Percentiles rank a stretch among this genome's conserved stretches.
These are phyloP conservation scores for Penicillium verrucosum DNA, from an alignment of 2,329 filamentous ascomycete genomes.

Conservation along the genomic window DNA sequence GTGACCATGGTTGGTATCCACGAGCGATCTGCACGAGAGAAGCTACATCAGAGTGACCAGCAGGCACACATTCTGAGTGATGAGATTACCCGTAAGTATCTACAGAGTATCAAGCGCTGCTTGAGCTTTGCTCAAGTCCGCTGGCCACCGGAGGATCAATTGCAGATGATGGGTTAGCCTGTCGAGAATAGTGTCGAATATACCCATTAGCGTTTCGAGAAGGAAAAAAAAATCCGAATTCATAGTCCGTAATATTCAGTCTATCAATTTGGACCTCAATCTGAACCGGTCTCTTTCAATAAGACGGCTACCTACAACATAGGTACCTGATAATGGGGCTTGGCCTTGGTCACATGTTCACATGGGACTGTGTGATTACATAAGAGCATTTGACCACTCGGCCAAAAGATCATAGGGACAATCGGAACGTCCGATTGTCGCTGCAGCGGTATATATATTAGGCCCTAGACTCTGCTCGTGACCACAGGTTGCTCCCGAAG, in stretches of 20 bases:
- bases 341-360: too few relatives aligned
- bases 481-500: too few relatives aligned
- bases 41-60: slow-evolving; percentile 74
- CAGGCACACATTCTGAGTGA: slow-evolving; percentile 97
- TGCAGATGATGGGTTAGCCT: slow-evolving; percentile 84
- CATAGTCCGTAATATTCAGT: not conserved
- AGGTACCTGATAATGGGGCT: too few relatives aligned
- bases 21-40: slow-evolving; percentile 91
- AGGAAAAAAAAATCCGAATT: not conserved
- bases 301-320: slow-evolving; percentile 32
- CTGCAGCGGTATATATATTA: too few relatives aligned
- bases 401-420: too few relatives aligned
- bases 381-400: too few relatives aligned
- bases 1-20: slow-evolving; percentile 99
- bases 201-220: slow-evolving; percentile 15
- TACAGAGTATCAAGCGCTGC: slow-evolving; percentile 97
- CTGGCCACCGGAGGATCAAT: slow-evolving; percentile 89
- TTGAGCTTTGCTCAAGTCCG: slow-evolving; percentile 94
- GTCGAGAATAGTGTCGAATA: slow-evolving; percentile 2
- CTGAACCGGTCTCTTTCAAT: slow-evolving; percentile 40
- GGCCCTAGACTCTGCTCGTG: too few relatives aligned
- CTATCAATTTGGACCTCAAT: not conserved
- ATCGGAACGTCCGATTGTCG: too few relatives aligned
- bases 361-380: too few relatives aligned
- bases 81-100: slow-evolving; percentile 88